A percentile compares a stretch with the other conserved stretches of the same genome.
Evolutionary conservation across 768 basidiomycete species (phyloP).

Genomic region (Termitomyces sp.): DNA sequence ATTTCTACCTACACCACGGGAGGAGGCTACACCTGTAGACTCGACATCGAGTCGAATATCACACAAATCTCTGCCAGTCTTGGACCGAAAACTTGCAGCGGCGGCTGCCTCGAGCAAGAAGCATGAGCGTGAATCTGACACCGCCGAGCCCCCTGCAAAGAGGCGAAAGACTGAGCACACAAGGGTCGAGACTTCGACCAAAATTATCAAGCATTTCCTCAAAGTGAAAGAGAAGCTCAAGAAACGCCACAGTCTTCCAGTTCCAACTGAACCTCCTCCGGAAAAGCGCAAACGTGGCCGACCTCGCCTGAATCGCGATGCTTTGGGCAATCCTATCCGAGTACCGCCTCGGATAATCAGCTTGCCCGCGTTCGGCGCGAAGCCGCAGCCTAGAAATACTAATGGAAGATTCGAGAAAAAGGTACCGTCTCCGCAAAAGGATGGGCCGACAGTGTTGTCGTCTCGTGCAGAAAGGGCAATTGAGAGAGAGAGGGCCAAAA

Average conservation of each 20-base stretch:
- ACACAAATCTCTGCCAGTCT: slow-evolving; percentile 41
- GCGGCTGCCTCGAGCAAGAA: slow-evolving; percentile 26
- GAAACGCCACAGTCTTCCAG: slow-evolving; percentile 14
- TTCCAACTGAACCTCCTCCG: slow-evolving; percentile 3
- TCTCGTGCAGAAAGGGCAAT: slow-evolving; percentile 35
- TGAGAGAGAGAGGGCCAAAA: slow-evolving; percentile 33
- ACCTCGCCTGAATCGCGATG: slow-evolving; percentile 28
- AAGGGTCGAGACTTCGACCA: slow-evolving; percentile 23
- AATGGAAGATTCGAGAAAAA: slow-evolving; percentile 71
- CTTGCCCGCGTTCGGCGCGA: slow-evolving; percentile 9
- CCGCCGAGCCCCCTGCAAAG: slow-evolving; percentile 39
- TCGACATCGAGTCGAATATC: slow-evolving; percentile 41
- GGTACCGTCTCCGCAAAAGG: slow-evolving; percentile 34
- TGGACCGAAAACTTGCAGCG: slow-evolving; percentile 52
- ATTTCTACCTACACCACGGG: slow-evolving; percentile 43
- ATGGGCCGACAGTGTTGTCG: slow-evolving; percentile 9
- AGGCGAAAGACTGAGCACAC: slow-evolving; percentile 40
- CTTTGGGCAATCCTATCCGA: slow-evolving; percentile 17
- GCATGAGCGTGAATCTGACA: slow-evolving; percentile 24
- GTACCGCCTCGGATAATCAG: slow-evolving; percentile 18
- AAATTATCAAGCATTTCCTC: slow-evolving; percentile 9
- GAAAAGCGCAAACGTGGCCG: slow-evolving; percentile 38
- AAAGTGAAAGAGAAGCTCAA: slow-evolving; percentile 6
- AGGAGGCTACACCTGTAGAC: slow-evolving; percentile 45
- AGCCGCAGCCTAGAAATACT: slow-evolving; percentile 49